Evolutionary conservation across 108 stramenopile species (phyloP).

Genomic region (Fistulifera pelliculosa): DNA sequence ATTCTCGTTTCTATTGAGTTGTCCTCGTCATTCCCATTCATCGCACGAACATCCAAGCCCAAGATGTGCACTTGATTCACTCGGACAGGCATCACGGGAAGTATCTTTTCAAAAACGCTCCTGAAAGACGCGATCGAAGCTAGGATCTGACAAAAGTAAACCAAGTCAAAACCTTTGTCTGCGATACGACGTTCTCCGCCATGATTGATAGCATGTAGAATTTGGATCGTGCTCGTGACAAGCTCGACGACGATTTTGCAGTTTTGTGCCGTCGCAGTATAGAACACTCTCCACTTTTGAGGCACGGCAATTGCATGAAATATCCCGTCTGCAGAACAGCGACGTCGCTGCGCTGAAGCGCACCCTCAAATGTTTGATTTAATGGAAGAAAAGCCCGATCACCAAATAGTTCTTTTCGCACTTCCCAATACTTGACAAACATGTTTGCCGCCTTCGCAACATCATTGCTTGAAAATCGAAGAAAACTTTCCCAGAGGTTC

Average conservation of each 20-base stretch:
- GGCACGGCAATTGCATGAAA: constrained; percentile 3
- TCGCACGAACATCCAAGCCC: neutral
- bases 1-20: neutral
- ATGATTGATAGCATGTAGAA: constrained; percentile 7
- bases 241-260: neutral
- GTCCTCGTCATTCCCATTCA: neutral
- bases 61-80: neutral
- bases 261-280: neutral
- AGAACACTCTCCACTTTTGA: neutral
- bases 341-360: constrained; percentile 2
- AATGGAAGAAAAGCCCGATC: constrained; percentile 2
- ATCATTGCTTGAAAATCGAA: constrained; percentile 1
- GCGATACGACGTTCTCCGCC: constrained; percentile 3
- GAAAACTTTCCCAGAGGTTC: constrained; percentile 5
- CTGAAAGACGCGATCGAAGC: neutral
- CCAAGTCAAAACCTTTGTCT: neutral
- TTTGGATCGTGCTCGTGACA: neutral
- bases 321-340: constrained; percentile 2
- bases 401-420: constrained; percentile 14
- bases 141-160: neutral
- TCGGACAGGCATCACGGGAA: neutral
- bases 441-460: constrained; percentile 1
- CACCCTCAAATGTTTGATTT: constrained; percentile 8
- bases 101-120: neutral
- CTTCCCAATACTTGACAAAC: constrained; percentile 15